Conservation (phyloP, 2,329 filamentous ascomycete genomes). For the Elsinoe arachidis region DNA sequence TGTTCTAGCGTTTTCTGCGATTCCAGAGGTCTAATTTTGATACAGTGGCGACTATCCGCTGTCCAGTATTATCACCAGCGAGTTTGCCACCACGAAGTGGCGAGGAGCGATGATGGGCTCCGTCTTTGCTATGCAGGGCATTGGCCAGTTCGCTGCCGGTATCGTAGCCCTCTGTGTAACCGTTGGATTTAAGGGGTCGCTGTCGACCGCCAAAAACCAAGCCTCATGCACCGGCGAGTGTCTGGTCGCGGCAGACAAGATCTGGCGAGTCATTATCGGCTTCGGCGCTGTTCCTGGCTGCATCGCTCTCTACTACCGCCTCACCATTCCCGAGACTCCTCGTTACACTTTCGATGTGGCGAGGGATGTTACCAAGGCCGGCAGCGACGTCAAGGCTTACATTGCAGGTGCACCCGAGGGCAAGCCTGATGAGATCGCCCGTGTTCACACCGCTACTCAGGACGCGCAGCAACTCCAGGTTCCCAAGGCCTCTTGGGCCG, state of each 20-base stretch:
- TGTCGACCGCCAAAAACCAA: conserved; percentile 33
- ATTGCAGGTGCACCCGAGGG: conserved; percentile 56
- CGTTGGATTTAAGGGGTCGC: conserved; percentile 31
- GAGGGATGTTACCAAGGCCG: conserved; percentile 64
- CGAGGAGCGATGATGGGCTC: conserved; percentile 79
- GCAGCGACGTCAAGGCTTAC: conserved; percentile 67
- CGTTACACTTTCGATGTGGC: conserved; percentile 80
- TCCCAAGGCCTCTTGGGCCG: conserved; percentile 61
- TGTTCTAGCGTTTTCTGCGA: no score
- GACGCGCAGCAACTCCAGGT: conserved; percentile 49
- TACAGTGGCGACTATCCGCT: conserved; percentile 72
- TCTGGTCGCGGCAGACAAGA: conserved; percentile 68
- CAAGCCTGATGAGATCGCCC: conserved; percentile 56
- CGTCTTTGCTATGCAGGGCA: conserved; percentile 80
- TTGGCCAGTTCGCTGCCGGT: conserved; percentile 69
- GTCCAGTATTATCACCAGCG: conserved; percentile 74
- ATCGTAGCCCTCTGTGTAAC: conserved; percentile 62
- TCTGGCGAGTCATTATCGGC: conserved; percentile 76
- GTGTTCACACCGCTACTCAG: conserved; percentile 49
- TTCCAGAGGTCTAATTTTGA: conserved; percentile 39
- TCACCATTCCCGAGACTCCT: conserved; percentile 81
- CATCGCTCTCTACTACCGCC: conserved; percentile 74
- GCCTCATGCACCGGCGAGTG: conserved; percentile 55
- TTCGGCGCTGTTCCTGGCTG: conserved; percentile 73
- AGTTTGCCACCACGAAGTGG: conserved; percentile 81